Evolutionary conservation across 2,329 filamentous ascomycete species (phyloP).

Genomic region (Paecilomyces formosus): DNA sequence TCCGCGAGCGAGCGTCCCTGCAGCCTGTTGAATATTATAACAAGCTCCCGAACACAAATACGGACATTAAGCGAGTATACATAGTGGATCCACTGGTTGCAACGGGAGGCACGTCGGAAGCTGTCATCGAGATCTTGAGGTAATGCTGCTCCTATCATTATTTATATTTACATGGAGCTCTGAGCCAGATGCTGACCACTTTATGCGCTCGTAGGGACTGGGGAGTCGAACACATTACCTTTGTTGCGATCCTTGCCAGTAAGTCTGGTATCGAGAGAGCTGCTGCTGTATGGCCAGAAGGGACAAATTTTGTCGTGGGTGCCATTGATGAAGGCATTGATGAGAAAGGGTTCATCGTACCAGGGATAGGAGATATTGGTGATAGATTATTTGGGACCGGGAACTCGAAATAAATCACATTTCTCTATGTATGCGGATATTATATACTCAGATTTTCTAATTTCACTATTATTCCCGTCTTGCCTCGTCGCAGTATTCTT

Average conservation of each 20-base stretch:
- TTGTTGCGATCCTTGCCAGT: slow-evolving; percentile 17
- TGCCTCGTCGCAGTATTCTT: no score
- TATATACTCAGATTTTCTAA: background rate
- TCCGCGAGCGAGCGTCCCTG: slow-evolving; percentile 13
- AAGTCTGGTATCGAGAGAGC: slow-evolving; percentile 12
- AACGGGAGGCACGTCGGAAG: slow-evolving; percentile 17
- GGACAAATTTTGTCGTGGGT: slow-evolving; percentile 17
- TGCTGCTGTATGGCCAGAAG: slow-evolving; percentile 17
- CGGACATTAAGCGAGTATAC: slow-evolving; percentile 15
- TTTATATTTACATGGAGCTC: background rate
- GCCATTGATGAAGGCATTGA: slow-evolving; percentile 16
- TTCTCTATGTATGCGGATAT: background rate
- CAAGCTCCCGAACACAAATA: slow-evolving; percentile 17
- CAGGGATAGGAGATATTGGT: slow-evolving; percentile 22
- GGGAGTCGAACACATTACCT: slow-evolving; percentile 19
- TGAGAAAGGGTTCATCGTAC: slow-evolving; percentile 17
- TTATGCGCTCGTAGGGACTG: slow-evolving; percentile 12
- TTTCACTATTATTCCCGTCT: background rate
- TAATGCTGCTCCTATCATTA: slow-evolving; percentile 6
- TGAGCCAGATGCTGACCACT: background rate
- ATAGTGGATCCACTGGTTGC: slow-evolving; percentile 21
- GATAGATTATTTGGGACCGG: slow-evolving; percentile 20
- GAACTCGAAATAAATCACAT: slow-evolving; percentile 1
- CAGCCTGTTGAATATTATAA: slow-evolving; percentile 15
- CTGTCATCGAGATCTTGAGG: slow-evolving; percentile 18